These are phyloP conservation scores for Phytophthora europaea DNA, from an alignment of 352 stramenopile genomes.

Conservation along the genomic window DNA sequence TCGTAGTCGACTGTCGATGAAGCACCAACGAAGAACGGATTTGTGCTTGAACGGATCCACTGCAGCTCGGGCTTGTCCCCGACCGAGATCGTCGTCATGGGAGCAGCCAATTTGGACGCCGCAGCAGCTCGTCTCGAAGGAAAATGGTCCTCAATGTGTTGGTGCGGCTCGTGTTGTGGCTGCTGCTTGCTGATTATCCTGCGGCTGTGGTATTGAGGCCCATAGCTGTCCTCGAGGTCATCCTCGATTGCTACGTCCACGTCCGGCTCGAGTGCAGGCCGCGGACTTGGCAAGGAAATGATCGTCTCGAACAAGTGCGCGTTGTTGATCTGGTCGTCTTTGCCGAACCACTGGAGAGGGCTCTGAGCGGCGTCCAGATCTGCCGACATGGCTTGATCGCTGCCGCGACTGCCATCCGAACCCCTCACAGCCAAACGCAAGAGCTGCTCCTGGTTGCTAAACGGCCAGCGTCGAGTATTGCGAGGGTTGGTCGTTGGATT, in stretches of 20 bases:
- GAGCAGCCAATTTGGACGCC: constrained; percentile 21
- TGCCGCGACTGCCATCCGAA: constrained; percentile 12
- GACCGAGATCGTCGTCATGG: constrained; percentile 1
- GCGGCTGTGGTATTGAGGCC: constrained; percentile 13
- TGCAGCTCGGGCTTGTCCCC: constrained; percentile 45
- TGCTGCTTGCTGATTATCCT: constrained; percentile 22
- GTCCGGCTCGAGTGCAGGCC: constrained; percentile 18
- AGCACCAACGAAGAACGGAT: constrained; percentile 56
- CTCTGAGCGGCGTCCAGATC: constrained; percentile 21
- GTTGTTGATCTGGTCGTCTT: constrained; percentile 70
- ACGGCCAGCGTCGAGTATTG: constrained; percentile 42
- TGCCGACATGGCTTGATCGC: constrained; percentile 16
- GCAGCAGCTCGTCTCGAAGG: constrained; percentile 27
- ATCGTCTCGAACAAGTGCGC: constrained; percentile 66
- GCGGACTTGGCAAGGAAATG: constrained; percentile 43
- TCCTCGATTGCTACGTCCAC: constrained; percentile 32
- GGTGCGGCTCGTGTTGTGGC: constrained; percentile 25
- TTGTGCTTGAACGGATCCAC: constrained; percentile 66
- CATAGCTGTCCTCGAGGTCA: constrained; percentile 35
- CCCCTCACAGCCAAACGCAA: constrained; percentile 23
- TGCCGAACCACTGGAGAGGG: constrained; percentile 58
- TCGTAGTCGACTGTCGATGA: constrained; percentile 43
- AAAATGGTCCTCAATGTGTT: constrained; percentile 20
- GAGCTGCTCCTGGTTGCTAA: constrained; percentile 52
- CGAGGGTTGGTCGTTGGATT: constrained; percentile 1